These are phyloP conservation scores for Ruellia speciosa DNA, from an alignment of 305 asterid genomes.

Conservation along the genomic window DNA sequence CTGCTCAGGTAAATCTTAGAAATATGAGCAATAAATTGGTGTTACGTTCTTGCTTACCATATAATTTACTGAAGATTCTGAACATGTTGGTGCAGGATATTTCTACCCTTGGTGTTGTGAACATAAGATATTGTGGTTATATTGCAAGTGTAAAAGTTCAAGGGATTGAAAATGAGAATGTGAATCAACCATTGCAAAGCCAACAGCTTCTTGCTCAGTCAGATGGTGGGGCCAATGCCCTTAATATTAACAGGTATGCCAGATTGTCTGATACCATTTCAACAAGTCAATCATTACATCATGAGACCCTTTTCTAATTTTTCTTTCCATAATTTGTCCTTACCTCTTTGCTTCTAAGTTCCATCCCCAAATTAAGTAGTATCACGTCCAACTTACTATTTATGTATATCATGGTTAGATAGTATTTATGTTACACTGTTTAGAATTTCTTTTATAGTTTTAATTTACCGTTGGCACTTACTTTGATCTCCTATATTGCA, in stretches of 20 bases:
- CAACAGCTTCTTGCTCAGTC: slow-evolving; percentile 71
- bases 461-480: slow-evolving; percentile 14
- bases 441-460: slow-evolving; percentile 2
- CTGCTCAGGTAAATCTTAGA: slow-evolving; percentile 65
- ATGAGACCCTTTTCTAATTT: slow-evolving; percentile 1
- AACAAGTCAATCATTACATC: slow-evolving; percentile 7
- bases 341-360: neutral
- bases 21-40: slow-evolving; percentile 2
- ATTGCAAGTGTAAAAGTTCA: slow-evolving; percentile 59
- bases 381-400: too few species aligned
- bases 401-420: too few species aligned
- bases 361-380: neutral
- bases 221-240: slow-evolving; percentile 80
- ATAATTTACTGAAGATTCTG: slow-evolving; percentile 20
- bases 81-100: slow-evolving; percentile 48
- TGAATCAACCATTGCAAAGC: slow-evolving; percentile 41
- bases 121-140: slow-evolving; percentile 51
- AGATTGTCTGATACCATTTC: slow-evolving; percentile 12
- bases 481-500: slow-evolving; percentile 32
- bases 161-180: slow-evolving; percentile 44
- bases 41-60: slow-evolving; percentile 12
- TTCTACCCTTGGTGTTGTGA: slow-evolving; percentile 61
- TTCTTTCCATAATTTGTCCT: neutral
- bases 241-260: slow-evolving; percentile 60
- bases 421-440: too few species aligned